phyloP scores from a whole-genome alignment of 192 early-diverging fungal genomes.

The Backusella tuberculispora region DNA sequence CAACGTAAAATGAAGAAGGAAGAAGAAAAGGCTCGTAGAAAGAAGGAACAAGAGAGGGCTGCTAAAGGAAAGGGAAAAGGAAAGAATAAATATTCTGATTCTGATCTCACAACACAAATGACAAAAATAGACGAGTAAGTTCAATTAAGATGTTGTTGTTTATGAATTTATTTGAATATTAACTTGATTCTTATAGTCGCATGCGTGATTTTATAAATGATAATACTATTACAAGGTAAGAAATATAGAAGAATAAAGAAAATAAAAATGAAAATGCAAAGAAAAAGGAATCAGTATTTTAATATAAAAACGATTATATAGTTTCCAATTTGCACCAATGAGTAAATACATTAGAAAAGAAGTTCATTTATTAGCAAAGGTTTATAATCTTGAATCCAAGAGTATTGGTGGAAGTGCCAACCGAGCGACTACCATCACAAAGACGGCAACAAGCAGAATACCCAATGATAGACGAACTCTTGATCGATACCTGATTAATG shows the following conservation, averaged over 20 bases:
- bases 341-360: conserved; percentile 45
- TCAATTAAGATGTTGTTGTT: not conserved
- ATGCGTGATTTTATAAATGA: conserved; percentile 36
- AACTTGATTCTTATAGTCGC: conserved; percentile 8
- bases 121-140: conserved; percentile 16
- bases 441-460: conserved; percentile 48
- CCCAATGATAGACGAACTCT: conserved; percentile 48
- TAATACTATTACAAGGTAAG: conserved; percentile 38
- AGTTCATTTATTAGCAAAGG: conserved; percentile 47
- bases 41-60: not conserved
- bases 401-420: conserved; percentile 50
- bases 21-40: not conserved
- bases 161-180: not conserved
- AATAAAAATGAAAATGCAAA: too few relatives aligned
- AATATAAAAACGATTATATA: conserved; percentile 1
- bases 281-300: not conserved
- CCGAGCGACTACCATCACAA: conserved; percentile 14
- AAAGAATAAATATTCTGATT: not conserved
- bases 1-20: conserved; percentile 9
- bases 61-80: conserved; percentile 5
- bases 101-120: conserved; percentile 11
- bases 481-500: conserved; percentile 41
- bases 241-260: too few relatives aligned
- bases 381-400: conserved; percentile 50
- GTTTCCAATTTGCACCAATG: conserved; percentile 51